Evolutionary conservation across 148 eudicot genomes (phyloP).

Genomic region (Fagopyrum tataricum): DNA sequence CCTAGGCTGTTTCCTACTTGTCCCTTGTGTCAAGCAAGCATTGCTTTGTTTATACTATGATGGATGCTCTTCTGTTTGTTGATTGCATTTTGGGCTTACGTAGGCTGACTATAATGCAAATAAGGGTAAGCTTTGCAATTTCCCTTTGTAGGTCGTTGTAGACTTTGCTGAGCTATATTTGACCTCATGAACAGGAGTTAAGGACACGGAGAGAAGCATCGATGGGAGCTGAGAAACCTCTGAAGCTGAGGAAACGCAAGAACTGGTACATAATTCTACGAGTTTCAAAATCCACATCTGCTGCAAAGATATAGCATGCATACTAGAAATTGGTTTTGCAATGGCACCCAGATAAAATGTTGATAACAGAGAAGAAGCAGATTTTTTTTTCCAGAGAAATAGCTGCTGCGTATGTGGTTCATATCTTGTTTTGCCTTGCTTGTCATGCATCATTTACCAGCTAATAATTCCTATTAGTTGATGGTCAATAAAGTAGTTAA

Average conservation of each 20-base stretch:
- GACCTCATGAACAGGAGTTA: constrained; percentile 48
- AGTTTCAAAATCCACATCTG: constrained; percentile 62
- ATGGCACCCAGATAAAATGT: constrained; percentile 97
- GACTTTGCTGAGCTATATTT: not conserved
- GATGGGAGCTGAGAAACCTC: constrained; percentile 72
- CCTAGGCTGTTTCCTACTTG: not conserved
- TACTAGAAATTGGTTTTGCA: constrained; percentile 89
- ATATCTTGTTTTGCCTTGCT: not conserved
- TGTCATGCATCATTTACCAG: no score
- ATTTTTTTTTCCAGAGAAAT: no score
- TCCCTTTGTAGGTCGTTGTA: no score
- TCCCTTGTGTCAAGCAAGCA: not conserved
- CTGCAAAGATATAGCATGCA: constrained; percentile 74
- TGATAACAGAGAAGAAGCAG: constrained; percentile 92
- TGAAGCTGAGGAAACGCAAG: constrained; percentile 91
- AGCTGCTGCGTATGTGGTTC: constrained; percentile 96
- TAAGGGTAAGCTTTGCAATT: constrained; percentile 54
- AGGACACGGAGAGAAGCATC: constrained; percentile 58
- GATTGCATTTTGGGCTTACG: not conserved
- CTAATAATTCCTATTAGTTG: no score
- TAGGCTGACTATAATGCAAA: constrained; percentile 77
- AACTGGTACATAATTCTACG: constrained; percentile 97
- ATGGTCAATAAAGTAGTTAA: no score
- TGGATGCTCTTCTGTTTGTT: not conserved
- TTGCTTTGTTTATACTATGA: not conserved